These are phyloP conservation scores for Candida smagusa DNA, from an alignment of 1,139 yeast genomes.

Conservation along the genomic window DNA sequence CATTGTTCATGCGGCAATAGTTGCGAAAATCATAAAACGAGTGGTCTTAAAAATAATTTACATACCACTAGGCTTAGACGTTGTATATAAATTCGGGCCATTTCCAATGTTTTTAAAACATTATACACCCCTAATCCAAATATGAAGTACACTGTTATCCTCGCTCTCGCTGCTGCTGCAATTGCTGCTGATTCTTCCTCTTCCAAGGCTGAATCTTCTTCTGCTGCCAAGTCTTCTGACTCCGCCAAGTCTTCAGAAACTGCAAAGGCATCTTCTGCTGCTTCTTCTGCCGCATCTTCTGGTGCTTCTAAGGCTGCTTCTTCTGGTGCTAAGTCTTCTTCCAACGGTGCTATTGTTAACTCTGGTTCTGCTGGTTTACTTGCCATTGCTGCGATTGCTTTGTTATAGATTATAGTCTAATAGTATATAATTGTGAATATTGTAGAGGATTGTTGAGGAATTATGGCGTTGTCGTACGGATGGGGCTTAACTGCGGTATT, in stretches of 20 bases:
- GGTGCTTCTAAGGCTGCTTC: constrained; percentile 10
- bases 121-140: not conserved
- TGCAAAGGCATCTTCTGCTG: constrained; percentile 4
- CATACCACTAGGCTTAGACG: too few relatives aligned
- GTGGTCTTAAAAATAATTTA: too few relatives aligned
- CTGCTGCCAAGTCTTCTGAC: constrained; percentile 7
- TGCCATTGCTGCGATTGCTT: constrained; percentile 27
- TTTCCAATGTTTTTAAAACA: too few relatives aligned
- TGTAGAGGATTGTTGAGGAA: not conserved
- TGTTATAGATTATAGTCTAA: constrained; percentile 17
- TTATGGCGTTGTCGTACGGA: too few relatives aligned
- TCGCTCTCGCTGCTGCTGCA: constrained; percentile 10
- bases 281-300: constrained; percentile 9
- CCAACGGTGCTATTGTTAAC: constrained; percentile 15
- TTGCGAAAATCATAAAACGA: too few relatives aligned
- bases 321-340: constrained; percentile 12
- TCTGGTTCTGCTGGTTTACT: constrained; percentile 24
- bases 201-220: constrained; percentile 10
- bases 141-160: constrained; percentile 8
- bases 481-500: too few relatives aligned
- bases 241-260: too few relatives aligned
- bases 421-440: not conserved
- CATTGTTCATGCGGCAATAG: too few relatives aligned
- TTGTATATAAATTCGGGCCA: too few relatives aligned
- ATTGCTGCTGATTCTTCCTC: constrained; percentile 14